phyloP scores from a whole-genome alignment of 805 yeast genomes.

The Teunomyces gatunensis region DNA sequence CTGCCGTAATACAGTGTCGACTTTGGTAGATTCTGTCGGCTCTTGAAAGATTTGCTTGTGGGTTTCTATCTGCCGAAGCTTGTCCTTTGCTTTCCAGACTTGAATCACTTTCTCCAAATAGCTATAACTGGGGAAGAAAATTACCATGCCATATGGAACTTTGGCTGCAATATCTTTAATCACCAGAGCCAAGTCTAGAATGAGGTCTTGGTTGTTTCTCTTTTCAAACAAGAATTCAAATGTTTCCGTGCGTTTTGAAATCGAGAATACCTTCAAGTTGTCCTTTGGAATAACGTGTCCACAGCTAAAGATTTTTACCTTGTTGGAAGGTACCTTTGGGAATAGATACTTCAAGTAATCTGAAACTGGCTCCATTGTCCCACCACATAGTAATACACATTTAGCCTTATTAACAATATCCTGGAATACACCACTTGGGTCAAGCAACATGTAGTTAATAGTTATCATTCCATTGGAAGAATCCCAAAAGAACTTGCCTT shows the following conservation, averaged over 20 bases:
- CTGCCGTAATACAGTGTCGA: constrained; percentile 45
- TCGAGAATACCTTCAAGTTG: constrained; percentile 61
- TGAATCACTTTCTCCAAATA: constrained; percentile 53
- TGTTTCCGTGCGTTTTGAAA: constrained; percentile 24
- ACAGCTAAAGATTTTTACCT: constrained; percentile 62
- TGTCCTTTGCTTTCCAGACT: constrained; percentile 50
- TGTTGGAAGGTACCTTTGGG: constrained; percentile 44
- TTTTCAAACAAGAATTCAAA: constrained; percentile 71
- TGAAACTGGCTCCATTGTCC: constrained; percentile 88
- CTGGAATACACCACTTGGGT: constrained; percentile 70
- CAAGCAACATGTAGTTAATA: constrained; percentile 70
- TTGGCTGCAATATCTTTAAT: constrained; percentile 39
- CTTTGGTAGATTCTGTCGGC: constrained; percentile 39
- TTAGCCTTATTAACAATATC: constrained; percentile 62
- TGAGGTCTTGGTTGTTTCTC: constrained; percentile 47
- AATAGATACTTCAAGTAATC: constrained; percentile 68
- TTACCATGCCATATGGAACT: constrained; percentile 75
- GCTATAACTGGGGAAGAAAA: constrained; percentile 82
- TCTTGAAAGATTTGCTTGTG: constrained; percentile 57
- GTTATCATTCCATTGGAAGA: constrained; percentile 22
- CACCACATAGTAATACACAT: constrained; percentile 85
- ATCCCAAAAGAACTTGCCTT: constrained; percentile 78
- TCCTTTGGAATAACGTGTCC: constrained; percentile 78
- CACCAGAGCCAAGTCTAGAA: constrained; percentile 49
- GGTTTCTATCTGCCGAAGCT: constrained; percentile 23